Conservation (phyloP, 2,329 filamentous ascomycete species). For the Dothistroma pini region DNA sequence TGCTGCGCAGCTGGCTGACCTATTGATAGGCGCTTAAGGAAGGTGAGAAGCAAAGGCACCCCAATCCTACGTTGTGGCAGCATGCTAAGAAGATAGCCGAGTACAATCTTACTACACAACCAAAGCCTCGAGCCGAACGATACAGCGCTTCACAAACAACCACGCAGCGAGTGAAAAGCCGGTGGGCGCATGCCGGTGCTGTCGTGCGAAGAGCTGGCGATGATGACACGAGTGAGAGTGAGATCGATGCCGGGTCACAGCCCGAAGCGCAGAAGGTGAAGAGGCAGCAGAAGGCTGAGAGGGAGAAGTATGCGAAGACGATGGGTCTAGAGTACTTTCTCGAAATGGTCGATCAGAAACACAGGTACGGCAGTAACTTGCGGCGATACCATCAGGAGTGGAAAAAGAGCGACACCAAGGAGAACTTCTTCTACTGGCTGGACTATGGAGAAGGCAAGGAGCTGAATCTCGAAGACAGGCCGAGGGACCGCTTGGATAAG, state of each 20-base stretch:
- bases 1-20: slow-evolving; percentile 16
- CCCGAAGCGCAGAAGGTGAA: slow-evolving; percentile 35
- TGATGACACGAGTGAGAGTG: slow-evolving; percentile 53
- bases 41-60: slow-evolving; percentile 23
- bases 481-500: slow-evolving; percentile 68
- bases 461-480: slow-evolving; percentile 67
- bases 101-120: slow-evolving; percentile 51
- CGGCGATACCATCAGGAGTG: slow-evolving; percentile 79
- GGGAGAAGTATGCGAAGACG: slow-evolving; percentile 65
- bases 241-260: slow-evolving; percentile 36
- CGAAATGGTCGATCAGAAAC: slow-evolving; percentile 70
- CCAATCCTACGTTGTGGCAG: slow-evolving; percentile 13
- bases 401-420: slow-evolving; percentile 70
- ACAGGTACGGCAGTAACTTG: slow-evolving; percentile 81
- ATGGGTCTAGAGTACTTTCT: slow-evolving; percentile 85
- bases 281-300: slow-evolving; percentile 48
- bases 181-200: slow-evolving; percentile 71
- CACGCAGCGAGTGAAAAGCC: slow-evolving; percentile 48
- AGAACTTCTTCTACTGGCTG: slow-evolving; percentile 95
- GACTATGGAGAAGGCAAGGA: slow-evolving; percentile 73
- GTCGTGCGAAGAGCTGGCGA: slow-evolving; percentile 69
- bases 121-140: slow-evolving; percentile 40
- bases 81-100: slow-evolving; percentile 41
- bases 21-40: slow-evolving; percentile 32
- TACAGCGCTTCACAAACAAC: slow-evolving; percentile 20